Evolutionary conservation across 306 rosid species (phyloP), one percentile per base, ranked within the genome.

Genomic region (Quercus robur): DNA sequence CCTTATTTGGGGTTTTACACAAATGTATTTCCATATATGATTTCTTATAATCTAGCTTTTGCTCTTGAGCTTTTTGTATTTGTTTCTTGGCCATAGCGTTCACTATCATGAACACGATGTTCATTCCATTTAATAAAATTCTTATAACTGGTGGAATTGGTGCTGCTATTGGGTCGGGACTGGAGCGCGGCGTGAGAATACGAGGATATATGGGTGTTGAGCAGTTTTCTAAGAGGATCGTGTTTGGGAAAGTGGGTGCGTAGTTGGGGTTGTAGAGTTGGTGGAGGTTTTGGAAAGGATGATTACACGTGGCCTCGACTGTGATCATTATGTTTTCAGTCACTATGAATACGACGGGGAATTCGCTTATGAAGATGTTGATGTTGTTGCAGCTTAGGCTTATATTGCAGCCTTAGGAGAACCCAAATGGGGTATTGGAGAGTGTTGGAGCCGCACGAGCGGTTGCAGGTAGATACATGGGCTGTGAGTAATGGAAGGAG

Each of bases 221-320:
- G 72, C 99, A 95, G 56, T 86, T 93, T 4, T 71, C 85, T 2
- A 95, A 31, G 6, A 95, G 90, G 31, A 95, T 73, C 2, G 94
- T 94, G 91, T 95, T 95, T 6, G 73, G 78, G 0, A 85, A 78
- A 3, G 94, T 93, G 18, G 99, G 98, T 0, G 99, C 94, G 88
- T 83, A 86, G 67, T 82, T 78, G 20, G 55, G 75, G 79, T 87
- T 76, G 88, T 87, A 93, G 68, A 95, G 90, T 11, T 76, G 84
- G 75, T 3, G 74, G 55, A 88, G 75, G 1, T 25, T 82, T 1
- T 72, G 46, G 6, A 91, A 56, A 0, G 88, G 46, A 8, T 97
- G 99, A 58, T 81, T 73, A 78, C 99, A 95, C 70, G 46, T 74
- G 44, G 91, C 31, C 31, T 28, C 31, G 31, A 90, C 74, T 67